A percentile compares a stretch with the other conserved stretches of the same genome.
Evolutionary conservation across 306 rosid species (phyloP).

Genomic region (barrel medic (Medicago truncatula)): DNA sequence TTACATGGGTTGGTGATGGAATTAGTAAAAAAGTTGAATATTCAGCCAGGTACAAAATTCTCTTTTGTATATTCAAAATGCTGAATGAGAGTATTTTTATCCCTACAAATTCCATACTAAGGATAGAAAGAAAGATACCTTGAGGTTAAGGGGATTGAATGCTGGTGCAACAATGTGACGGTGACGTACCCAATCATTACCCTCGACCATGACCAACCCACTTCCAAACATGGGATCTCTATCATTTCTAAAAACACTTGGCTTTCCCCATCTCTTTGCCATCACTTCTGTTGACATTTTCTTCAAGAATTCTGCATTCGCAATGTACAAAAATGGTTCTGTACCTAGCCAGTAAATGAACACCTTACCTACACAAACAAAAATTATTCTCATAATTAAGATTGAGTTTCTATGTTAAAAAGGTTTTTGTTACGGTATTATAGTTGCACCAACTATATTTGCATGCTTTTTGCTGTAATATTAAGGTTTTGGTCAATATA

Average conservation of each 20-base stretch:
- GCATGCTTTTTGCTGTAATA: neutral
- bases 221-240: conserved; percentile 88
- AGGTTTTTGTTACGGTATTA: too few species aligned
- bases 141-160: conserved; percentile 69
- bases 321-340: conserved; percentile 81
- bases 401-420: neutral
- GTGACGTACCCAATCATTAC: conserved; percentile 81
- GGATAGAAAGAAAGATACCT: conserved; percentile 47
- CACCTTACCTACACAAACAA: conserved; percentile 59
- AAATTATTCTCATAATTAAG: neutral
- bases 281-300: conserved; percentile 66
- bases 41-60: neutral
- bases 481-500: neutral
- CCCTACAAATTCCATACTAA: neutral
- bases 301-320: conserved; percentile 72
- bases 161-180: conserved; percentile 79
- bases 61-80: conserved; percentile 1
- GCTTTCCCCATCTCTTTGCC: conserved; percentile 87
- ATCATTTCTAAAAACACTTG: conserved; percentile 71
- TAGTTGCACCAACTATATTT: too few species aligned
- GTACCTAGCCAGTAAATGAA: conserved; percentile 86
- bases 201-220: conserved; percentile 79
- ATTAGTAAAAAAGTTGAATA: neutral
- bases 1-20: neutral
- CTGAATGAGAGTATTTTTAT: neutral